phyloP scores from a whole-genome alignment of 2,329 filamentous ascomycete genomes.

The Fusarium sacchari region DNA sequence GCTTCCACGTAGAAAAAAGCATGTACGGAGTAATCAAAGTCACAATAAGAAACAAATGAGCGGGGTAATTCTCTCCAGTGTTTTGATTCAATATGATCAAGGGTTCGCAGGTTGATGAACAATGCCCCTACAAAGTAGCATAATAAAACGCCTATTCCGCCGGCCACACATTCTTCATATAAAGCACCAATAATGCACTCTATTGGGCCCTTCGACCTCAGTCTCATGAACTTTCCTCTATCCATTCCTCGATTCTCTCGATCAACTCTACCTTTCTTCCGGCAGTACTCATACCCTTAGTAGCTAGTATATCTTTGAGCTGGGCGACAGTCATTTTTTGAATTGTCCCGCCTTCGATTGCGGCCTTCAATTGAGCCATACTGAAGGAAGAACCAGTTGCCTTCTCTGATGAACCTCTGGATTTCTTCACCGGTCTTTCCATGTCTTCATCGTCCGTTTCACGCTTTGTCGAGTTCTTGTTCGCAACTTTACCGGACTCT shows the following conservation, averaged over 20 bases:
- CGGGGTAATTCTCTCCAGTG: not conserved
- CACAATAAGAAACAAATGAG: not conserved
- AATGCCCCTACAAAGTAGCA: not conserved
- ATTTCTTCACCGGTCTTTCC: constrained; percentile 59
- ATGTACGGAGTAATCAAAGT: not conserved
- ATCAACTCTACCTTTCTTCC: constrained; percentile 66
- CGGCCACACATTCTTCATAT: not conserved
- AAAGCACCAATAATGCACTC: not conserved
- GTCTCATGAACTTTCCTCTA: constrained; percentile 56
- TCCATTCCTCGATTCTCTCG: constrained; percentile 66
- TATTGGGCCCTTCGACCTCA: not conserved
- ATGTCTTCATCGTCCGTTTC: constrained; percentile 59
- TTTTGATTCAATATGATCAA: not conserved
- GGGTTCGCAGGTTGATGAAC: not conserved
- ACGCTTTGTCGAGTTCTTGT: constrained; percentile 60
- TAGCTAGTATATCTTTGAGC: constrained; percentile 60
- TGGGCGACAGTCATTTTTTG: constrained; percentile 65
- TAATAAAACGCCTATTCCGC: constrained; percentile 11
- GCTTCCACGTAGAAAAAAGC: not conserved
- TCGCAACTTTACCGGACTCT: constrained; percentile 54
- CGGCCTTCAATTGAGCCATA: constrained; percentile 58
- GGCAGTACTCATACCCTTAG: constrained; percentile 58
- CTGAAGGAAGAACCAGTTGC: constrained; percentile 50
- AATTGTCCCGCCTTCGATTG: constrained; percentile 57
- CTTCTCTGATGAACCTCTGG: constrained; percentile 50